These are phyloP conservation scores for Cubamyces lactineus DNA, from an alignment of 768 basidiomycete species.

Conservation along the genomic window DNA sequence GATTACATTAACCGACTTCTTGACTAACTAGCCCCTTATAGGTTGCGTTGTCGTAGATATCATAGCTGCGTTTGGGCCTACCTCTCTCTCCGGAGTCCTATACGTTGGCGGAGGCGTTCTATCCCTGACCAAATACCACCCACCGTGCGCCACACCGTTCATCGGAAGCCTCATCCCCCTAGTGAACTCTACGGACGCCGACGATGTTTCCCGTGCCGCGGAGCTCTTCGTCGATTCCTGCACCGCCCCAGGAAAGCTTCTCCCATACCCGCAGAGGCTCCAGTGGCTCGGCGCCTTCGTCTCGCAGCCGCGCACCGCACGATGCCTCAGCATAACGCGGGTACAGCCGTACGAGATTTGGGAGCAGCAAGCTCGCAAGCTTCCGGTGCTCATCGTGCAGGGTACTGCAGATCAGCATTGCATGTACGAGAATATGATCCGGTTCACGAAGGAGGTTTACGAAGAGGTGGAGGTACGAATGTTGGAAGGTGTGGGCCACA, in stretches of 20 bases:
- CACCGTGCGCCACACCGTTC: neutral
- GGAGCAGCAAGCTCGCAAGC: constrained; percentile 17
- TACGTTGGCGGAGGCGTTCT: constrained; percentile 28
- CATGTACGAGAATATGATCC: constrained; percentile 9
- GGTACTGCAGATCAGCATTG: constrained; percentile 25
- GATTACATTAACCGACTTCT: too few relatives aligned
- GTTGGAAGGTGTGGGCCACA: constrained; percentile 25
- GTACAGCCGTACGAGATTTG: constrained; percentile 22
- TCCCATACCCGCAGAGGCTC: constrained; percentile 21
- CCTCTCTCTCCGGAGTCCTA: constrained; percentile 25
- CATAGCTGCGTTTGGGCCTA: constrained; percentile 20
- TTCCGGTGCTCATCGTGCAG: constrained; percentile 28
- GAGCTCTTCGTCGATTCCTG: constrained; percentile 27
- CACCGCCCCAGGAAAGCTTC: constrained; percentile 6
- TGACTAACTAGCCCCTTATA: too few relatives aligned
- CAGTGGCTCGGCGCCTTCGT: constrained; percentile 25
- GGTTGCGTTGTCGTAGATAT: constrained; percentile 18
- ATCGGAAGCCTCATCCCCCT: constrained; percentile 2
- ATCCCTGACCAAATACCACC: constrained; percentile 13
- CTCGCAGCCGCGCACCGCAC: constrained; percentile 17
- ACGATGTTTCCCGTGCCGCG: constrained; percentile 15
- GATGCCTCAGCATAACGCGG: constrained; percentile 14
- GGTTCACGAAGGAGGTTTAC: constrained; percentile 12
- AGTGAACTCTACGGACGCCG: constrained; percentile 3
- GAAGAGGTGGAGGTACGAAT: constrained; percentile 20